phyloP scores from a whole-genome alignment of 2,329 filamentous ascomycete species.

The Fusarium neocosmosporiellum region DNA sequence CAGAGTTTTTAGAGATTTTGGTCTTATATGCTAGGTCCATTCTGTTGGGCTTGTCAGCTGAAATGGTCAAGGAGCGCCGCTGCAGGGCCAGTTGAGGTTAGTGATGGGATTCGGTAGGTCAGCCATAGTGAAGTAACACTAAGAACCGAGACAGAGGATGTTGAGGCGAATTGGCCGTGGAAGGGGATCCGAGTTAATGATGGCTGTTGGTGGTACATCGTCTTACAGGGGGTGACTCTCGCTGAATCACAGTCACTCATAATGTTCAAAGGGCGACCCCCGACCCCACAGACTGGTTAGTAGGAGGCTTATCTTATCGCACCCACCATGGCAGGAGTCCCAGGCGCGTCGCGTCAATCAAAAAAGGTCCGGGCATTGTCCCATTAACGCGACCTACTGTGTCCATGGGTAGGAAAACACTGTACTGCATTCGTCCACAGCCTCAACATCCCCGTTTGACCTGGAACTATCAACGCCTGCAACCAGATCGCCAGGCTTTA shows the following conservation, averaged over 20 bases:
- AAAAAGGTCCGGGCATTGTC: slow-evolving; percentile 1
- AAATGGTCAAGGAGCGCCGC: slow-evolving; percentile 78
- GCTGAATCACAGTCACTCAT: neutral
- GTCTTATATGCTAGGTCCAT: slow-evolving; percentile 71
- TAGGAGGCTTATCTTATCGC: slow-evolving; percentile 34
- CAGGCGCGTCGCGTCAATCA: slow-evolving; percentile 28
- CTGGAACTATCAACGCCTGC: slow-evolving; percentile 19
- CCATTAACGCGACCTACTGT: slow-evolving; percentile 31
- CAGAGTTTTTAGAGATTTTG: slow-evolving; percentile 54
- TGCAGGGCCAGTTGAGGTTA: slow-evolving; percentile 70
- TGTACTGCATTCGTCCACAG: slow-evolving; percentile 23
- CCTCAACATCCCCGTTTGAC: slow-evolving; percentile 15
- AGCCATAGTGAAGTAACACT: slow-evolving; percentile 28
- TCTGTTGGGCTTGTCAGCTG: slow-evolving; percentile 64
- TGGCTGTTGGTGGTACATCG: neutral
- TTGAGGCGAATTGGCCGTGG: neutral
- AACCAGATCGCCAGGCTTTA: neutral
- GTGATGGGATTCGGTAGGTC: slow-evolving; percentile 74
- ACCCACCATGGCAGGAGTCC: neutral
- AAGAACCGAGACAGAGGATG: neutral
- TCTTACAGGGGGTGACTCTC: neutral
- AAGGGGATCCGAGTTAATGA: neutral
- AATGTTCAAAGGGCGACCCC: neutral
- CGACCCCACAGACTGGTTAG: neutral
- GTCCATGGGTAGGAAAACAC: slow-evolving; percentile 24